Conservation (phyloP, 2,329 filamentous ascomycete species). For the Cladorrhinum sp. region DNA sequence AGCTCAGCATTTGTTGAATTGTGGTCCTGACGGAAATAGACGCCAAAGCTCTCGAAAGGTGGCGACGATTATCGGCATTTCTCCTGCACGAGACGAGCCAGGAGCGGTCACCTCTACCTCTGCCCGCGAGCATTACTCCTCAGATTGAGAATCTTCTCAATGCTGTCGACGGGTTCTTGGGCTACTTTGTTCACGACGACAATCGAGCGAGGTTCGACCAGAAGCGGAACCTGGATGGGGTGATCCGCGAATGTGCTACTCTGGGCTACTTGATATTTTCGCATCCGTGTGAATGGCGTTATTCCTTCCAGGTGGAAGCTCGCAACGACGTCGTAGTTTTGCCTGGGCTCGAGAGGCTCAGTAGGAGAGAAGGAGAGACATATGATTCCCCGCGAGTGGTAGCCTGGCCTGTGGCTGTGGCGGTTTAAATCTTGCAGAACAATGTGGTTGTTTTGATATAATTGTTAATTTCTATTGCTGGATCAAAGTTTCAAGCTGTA, state of each 20-base stretch:
- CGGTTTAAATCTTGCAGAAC: background rate
- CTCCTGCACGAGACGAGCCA: conserved; percentile 7
- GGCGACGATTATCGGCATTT: conserved; percentile 11
- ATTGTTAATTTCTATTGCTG: background rate
- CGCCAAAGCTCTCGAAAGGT: conserved; percentile 8
- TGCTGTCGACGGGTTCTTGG: conserved; percentile 3
- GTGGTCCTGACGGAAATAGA: background rate
- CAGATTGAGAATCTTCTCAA: conserved; percentile 8
- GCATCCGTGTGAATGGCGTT: conserved; percentile 13
- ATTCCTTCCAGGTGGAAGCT: background rate
- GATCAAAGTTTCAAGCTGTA: background rate
- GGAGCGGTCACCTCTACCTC: background rate
- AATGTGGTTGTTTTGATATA: background rate
- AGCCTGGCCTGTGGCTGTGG: background rate
- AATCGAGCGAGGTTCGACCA: conserved; percentile 4
- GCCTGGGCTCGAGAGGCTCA: conserved; percentile 13
- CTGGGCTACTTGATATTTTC: conserved; percentile 14
- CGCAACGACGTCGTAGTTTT: conserved; percentile 7
- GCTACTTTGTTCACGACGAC: conserved; percentile 10
- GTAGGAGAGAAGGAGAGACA: conserved; percentile 2
- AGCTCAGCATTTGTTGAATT: conserved; percentile 33
- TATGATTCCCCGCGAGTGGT: conserved; percentile 6
- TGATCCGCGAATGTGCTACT: conserved; percentile 7
- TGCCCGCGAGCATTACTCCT: background rate
- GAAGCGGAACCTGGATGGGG: background rate